A percentile compares a stretch with the other conserved stretches of the same genome.
Conservation (phyloP, 176 grass and related monocot species). For the Hordeum vulgare region MorexV3_pseudomolecules_assembly NC_058522.1:32752397-32752896, state of each 20-base stretch:
- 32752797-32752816: slow-evolving; percentile 53
- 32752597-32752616: too few species aligned
- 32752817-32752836: slow-evolving; percentile 37
- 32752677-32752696: too few species aligned
- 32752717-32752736: slow-evolving; percentile 39
- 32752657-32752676: too few species aligned
- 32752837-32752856: slow-evolving; percentile 37
- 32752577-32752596: too few species aligned
- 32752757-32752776: slow-evolving; percentile 31
- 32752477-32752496: neutral
- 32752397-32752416: neutral
- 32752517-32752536: neutral
- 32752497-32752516: neutral
- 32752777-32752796: slow-evolving; percentile 51
- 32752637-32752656: too few species aligned
- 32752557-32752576: too few species aligned
- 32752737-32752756: slow-evolving; percentile 34
- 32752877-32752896: slow-evolving; percentile 20
- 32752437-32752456: too few species aligned
- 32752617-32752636: too few species aligned
- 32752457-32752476: neutral
- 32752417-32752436: neutral
- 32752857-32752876: slow-evolving; percentile 40
- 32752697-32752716: too few species aligned
- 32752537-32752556: neutral